A percentile compares a stretch with the other conserved stretches of the same genome.
Conservation (phyloP, 805 yeast species). For the Ogataea minuta region DNA sequence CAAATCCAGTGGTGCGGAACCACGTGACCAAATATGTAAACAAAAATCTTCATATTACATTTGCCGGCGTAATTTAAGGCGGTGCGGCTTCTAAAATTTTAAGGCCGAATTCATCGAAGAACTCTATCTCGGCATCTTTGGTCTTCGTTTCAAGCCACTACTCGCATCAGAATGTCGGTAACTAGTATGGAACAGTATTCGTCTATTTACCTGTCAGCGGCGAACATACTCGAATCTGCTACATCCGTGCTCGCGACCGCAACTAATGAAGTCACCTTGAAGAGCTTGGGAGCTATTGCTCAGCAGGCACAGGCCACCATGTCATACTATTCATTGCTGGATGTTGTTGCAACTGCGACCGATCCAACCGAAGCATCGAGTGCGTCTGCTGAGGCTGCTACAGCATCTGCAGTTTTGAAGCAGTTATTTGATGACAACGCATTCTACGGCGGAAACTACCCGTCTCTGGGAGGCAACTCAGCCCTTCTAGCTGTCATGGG, state of each 20-base stretch:
- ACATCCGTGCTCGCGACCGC: constrained; percentile 19
- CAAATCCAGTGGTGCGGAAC: too few relatives aligned
- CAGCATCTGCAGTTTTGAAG: constrained; percentile 24
- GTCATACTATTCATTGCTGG: constrained; percentile 27
- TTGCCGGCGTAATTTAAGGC: too few relatives aligned
- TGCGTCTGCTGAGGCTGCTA: constrained; percentile 19
- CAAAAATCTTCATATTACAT: too few relatives aligned
- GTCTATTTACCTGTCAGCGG: constrained; percentile 14
- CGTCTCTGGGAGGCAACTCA: constrained; percentile 57
- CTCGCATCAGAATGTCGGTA: too few relatives aligned
- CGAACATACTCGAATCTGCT: constrained; percentile 12
- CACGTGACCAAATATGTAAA: too few relatives aligned
- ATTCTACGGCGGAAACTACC: constrained; percentile 42
- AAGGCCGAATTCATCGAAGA: too few relatives aligned
- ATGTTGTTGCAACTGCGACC: constrained; percentile 27
- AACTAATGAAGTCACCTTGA: constrained; percentile 7
- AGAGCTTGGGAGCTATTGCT: constrained; percentile 6
- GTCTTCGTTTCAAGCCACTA: too few relatives aligned
- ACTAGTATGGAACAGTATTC: background rate
- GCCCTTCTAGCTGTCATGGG: constrained; percentile 57
- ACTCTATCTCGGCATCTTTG: too few relatives aligned
- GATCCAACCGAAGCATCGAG: constrained; percentile 13
- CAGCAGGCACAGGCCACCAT: constrained; percentile 29
- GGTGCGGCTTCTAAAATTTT: too few relatives aligned
- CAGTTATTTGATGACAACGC: constrained; percentile 18